Evolutionary conservation across 805 yeast genomes (phyloP), one percentile per base, ranked within the genome.

Genomic region (Clavispora vitiphila): DNA sequence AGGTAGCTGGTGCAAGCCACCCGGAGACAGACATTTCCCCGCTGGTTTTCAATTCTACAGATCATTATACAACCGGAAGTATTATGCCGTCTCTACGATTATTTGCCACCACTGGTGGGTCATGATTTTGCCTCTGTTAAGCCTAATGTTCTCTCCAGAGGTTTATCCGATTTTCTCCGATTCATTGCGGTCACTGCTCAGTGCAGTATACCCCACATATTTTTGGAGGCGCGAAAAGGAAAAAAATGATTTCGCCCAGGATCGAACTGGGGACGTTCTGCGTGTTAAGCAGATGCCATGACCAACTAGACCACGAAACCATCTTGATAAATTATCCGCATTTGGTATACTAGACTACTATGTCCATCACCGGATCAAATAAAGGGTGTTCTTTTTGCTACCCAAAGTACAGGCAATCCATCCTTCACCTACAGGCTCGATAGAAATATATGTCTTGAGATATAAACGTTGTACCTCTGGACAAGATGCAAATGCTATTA

Each of bases 181-280:
- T 26, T 20, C n/a, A 29, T 26, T 26, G 30, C 30, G 30, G 30
- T 26, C 30, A 26, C 16, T 3, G 6, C 32, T 8, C 20, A 8
- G 32, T 29, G 32, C 32, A 29, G 32, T 29, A 29, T 29, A 29
- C 32, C 32, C 32, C 32, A 29, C 32, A 29, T 9, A 29, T 8
- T 5, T 12, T 6, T 9, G 16, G 16, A 16, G 18, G 24, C 24
- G 16, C 20, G 31, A 24, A 35, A 25, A n/a, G 6, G 27, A 37
- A 47, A 41, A 36, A 43, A 46, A 39, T 89, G 96, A 89, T 85
- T 87, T 81, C 86, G 89, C 96, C 96, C 97, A 90, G 97, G 97
- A 88, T 91, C 96, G 97, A 91, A 91, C 97, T 89, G 96, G 97
- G 96, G 97, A 91, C 96, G 91, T 87, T 86, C 93, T 88, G 96